phyloP scores from a whole-genome alignment of 305 asterid species.

The Fraxinus latifolia region DNA sequence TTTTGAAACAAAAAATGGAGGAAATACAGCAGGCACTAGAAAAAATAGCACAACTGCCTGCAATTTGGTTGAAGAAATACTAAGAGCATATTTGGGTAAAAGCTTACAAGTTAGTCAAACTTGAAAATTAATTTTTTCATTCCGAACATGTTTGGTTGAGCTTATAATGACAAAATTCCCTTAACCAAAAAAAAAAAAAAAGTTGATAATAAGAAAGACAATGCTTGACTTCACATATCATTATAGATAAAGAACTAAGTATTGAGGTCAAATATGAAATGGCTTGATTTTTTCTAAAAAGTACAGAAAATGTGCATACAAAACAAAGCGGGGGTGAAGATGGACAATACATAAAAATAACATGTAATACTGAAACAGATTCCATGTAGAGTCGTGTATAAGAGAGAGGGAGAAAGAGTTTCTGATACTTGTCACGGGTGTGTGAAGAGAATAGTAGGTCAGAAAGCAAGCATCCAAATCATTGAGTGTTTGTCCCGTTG shows the following conservation, averaged over 20 bases:
- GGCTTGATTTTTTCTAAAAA: not conserved
- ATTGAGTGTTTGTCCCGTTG: constrained; percentile 60
- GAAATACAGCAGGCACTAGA: not conserved
- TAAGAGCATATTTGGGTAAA: not conserved
- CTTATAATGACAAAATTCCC: not conserved
- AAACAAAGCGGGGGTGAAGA: not conserved
- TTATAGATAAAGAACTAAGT: not conserved
- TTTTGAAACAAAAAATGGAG: not conserved
- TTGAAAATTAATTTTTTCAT: not conserved
- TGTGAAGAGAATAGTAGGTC: constrained; percentile 63
- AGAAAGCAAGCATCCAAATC: constrained; percentile 63
- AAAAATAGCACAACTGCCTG: not conserved
- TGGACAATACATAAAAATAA: constrained; percentile 1
- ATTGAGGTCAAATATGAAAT: not conserved
- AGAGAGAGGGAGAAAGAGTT: not conserved
- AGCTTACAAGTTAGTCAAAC: not conserved
- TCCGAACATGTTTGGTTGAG: not conserved
- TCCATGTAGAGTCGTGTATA: not conserved
- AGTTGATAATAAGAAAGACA: not conserved
- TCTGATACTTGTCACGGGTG: constrained; percentile 57
- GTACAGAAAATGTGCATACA: not conserved
- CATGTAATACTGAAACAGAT: not conserved
- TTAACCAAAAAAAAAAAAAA: not conserved
- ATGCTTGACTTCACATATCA: not conserved
- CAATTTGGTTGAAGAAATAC: not conserved